Evolutionary conservation across 2,329 filamentous ascomycete species (phyloP), one percentile per base, ranked within the genome.

Genomic region (Diaporthe sp.): DNA sequence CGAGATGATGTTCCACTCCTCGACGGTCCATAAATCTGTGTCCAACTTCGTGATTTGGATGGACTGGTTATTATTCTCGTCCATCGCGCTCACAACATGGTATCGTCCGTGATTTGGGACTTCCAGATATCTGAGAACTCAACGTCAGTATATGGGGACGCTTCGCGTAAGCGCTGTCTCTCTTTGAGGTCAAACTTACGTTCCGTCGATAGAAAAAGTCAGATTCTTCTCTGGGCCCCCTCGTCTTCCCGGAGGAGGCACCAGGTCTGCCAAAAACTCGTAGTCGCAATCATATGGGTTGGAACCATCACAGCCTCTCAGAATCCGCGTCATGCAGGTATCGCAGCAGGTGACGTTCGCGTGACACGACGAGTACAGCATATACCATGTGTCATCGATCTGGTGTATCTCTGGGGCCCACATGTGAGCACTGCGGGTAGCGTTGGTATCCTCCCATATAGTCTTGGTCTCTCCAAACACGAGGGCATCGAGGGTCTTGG

Each of bases 361-460:
- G 67, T 77, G 63, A 22, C 76, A 77, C n/a, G 72, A 74, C 0
- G 77, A 78, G 73, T 78, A 78, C 71, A 78, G 76, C 58, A 78
- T 78, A 42, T 78, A 75, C 77, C 77, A 78, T 37, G 63, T 67
- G 25, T 74, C 71, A 34, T 78, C 77, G 47, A 78, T 78, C n/a
- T 76, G 76, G 37, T 78, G 77, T 3, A 78, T 76, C 57, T 78
- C 77, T 1, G 77, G 77, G 0, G 77, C 77, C 77, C 77, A 78
- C 76, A 67, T 67, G 37, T 73, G 61, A 20, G 44, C 60, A 13
- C 51, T 67, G 28, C 71, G 71, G 37, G 71, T 73, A 5, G 20
- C 31, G 49, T 73, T 73, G 20, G 44, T 42, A 3, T 73, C 71
- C 34, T 39, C 53, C 49, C 51, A 73, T 5, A 73, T 34, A 1